Conservation (phyloP, 306 rosid species). For the Vigna unguiculata region DNA sequence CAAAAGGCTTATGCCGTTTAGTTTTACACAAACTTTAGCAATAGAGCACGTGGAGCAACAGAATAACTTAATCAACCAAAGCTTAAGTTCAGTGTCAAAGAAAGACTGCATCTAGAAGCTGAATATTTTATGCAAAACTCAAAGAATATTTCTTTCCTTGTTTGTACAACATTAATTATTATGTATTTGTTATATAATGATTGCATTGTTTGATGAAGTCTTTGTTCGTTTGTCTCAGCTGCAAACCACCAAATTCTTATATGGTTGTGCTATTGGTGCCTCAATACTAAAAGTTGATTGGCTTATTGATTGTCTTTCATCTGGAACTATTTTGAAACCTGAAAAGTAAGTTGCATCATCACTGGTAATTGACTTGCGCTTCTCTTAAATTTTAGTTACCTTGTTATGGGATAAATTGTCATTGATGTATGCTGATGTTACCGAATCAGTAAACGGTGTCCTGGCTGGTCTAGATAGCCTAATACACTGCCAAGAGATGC, state of each 20-base stretch:
- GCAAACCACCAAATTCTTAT: conserved; percentile 80
- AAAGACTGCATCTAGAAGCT: neutral
- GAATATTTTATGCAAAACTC: conserved; percentile 2
- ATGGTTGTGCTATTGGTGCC: conserved; percentile 88
- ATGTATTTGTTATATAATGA: conserved; percentile 4
- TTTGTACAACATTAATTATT: conserved; percentile 12
- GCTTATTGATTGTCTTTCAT: conserved; percentile 74
- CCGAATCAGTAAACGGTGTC: no score
- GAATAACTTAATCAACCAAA: conserved; percentile 2
- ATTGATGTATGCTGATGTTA: no score
- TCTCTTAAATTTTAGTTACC: conserved; percentile 15
- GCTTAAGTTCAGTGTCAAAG: neutral
- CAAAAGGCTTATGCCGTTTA: neutral
- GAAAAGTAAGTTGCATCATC: conserved; percentile 68
- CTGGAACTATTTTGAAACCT: conserved; percentile 66
- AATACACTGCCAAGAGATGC: no score
- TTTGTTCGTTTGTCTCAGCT: conserved; percentile 65
- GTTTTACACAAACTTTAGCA: neutral
- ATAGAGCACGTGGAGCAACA: neutral
- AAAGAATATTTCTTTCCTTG: neutral
- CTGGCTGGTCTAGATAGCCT: no score
- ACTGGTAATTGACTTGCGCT: conserved; percentile 11
- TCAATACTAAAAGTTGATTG: conserved; percentile 74
- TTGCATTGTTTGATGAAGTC: conserved; percentile 15
- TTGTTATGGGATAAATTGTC: neutral